Evolutionary conservation across 1,139 yeast genomes (phyloP), one percentile per base, ranked within the genome.

Genomic region (Blastobotrys aristatus): DNA sequence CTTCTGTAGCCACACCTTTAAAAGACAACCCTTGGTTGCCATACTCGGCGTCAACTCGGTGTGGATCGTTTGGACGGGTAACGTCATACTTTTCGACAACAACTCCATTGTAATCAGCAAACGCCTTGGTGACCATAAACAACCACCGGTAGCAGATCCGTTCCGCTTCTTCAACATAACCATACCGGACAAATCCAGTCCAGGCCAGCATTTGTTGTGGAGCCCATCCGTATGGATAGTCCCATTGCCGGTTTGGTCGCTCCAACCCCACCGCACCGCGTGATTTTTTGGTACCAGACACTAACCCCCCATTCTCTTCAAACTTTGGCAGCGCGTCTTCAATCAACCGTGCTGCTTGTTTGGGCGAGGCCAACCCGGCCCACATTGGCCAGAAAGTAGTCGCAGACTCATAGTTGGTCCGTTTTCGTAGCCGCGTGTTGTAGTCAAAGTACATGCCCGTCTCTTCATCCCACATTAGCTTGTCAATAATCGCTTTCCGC

Each of bases 221-320:
- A 0, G 98, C 97, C 98, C 98, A 92, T 4, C 97, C 98, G 62
- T 73, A 88, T 5, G 98, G 98, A 64, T 83, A 92, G 65, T 92
- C 98, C 98, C 98, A 92, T 69, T 92, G 98, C 65, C 97, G 77
- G 30, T 86, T 80, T 21, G 96, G 96, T 57, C 90, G 73, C 45
- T 77, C 72, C 27, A 86, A 66, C 1, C 84, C 80, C 27, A 85
- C 71, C 16, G 72, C 79, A 24, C 97, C 97, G 50, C 96, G 73
- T 3, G 92, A 82, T 57, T 75, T 67, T 55, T 80, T 76, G 0
- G 96, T 84, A 37, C 97, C 95, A 0, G 96, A 84, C 1, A 80
- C 96, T 18, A 92, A 66, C 1, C 98, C 98, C 16, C 98, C 98
- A 52, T 75, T 74, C 65, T 80, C 85, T 68, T 92, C 98, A 57